Conservation (phyloP, 1,139 yeast genomes). For the Zygoascus meyerae region DNA sequence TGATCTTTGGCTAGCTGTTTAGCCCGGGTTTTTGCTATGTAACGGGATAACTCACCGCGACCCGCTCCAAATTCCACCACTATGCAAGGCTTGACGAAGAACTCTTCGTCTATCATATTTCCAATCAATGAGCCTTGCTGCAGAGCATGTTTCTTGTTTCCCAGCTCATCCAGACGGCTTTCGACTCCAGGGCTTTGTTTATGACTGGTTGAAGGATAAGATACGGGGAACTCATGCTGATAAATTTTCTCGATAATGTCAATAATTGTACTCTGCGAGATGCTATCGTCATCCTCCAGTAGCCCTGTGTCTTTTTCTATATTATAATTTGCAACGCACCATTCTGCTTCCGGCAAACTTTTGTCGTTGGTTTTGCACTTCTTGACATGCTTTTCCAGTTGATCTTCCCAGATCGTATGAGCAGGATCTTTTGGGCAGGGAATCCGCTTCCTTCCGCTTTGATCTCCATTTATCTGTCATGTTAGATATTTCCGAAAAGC, state of each 20-base stretch:
- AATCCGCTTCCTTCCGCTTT: constrained; percentile 43
- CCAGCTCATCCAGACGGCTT: constrained; percentile 43
- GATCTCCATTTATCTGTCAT: constrained; percentile 19
- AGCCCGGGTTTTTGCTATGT: constrained; percentile 44
- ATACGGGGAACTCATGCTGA: constrained; percentile 10
- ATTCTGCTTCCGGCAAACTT: constrained; percentile 34
- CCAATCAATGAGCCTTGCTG: constrained; percentile 83
- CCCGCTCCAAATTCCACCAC: constrained; percentile 89
- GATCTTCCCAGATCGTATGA: constrained; percentile 65
- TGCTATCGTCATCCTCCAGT: background rate
- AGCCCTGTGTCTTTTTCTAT: constrained; percentile 10
- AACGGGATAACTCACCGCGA: constrained; percentile 74
- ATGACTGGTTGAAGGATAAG: constrained; percentile 16
- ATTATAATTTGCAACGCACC: constrained; percentile 45
- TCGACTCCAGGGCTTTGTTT: constrained; percentile 31
- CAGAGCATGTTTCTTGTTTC: constrained; percentile 65
- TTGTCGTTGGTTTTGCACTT: constrained; percentile 51
- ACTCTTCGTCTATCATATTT: constrained; percentile 45
- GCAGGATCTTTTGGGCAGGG: constrained; percentile 74
- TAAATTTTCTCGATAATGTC: constrained; percentile 17
- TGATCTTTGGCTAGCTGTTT: background rate
- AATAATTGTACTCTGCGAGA: constrained; percentile 11
- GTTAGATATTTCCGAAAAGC: background rate
- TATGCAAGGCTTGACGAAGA: constrained; percentile 34
- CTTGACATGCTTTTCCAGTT: constrained; percentile 49